Evolutionary conservation across 441 rosid genomes (phyloP).

Genomic region (Gossypium aridum): DNA sequence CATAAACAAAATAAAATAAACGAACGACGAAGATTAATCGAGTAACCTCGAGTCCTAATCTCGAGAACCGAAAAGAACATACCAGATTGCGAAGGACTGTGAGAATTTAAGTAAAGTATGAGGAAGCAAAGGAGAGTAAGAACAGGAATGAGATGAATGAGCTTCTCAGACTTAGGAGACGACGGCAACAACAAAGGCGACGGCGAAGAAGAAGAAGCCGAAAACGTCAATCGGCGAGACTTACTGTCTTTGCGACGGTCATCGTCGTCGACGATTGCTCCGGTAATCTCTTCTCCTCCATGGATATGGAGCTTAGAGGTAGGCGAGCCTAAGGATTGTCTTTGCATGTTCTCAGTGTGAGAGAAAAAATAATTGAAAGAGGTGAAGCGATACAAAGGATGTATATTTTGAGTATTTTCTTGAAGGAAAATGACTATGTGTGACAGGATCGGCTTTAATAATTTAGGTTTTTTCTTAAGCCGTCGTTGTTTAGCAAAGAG

Average conservation of each 20-base stretch:
- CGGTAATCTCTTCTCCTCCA: slow-evolving; percentile 24
- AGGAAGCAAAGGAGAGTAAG: slow-evolving; percentile 10
- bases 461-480: neutral
- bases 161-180: slow-evolving; percentile 39
- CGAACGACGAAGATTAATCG: neutral
- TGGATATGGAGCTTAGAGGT: slow-evolving; percentile 55
- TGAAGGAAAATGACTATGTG: neutral
- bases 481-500: neutral
- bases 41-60: neutral
- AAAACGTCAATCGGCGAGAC: slow-evolving; percentile 41
- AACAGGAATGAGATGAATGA: slow-evolving; percentile 35
- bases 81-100: slow-evolving; percentile 36
- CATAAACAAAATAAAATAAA: neutral
- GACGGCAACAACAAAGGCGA: slow-evolving; percentile 23
- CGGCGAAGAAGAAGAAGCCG: slow-evolving; percentile 7
- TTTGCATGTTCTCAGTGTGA: slow-evolving; percentile 45
- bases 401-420: neutral
- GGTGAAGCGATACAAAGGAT: too few relatives aligned
- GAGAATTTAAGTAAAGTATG: slow-evolving; percentile 1
- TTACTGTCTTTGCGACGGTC: slow-evolving; percentile 43
- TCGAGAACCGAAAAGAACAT: neutral
- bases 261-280: slow-evolving; percentile 21
- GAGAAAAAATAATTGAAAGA: neutral
- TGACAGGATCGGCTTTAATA: neutral
- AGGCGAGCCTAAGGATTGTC: slow-evolving; percentile 79